Evolutionary conservation across 1,284 basidiomycete species (phyloP).

Genomic region (Vanrija pseudolonga): DNA sequence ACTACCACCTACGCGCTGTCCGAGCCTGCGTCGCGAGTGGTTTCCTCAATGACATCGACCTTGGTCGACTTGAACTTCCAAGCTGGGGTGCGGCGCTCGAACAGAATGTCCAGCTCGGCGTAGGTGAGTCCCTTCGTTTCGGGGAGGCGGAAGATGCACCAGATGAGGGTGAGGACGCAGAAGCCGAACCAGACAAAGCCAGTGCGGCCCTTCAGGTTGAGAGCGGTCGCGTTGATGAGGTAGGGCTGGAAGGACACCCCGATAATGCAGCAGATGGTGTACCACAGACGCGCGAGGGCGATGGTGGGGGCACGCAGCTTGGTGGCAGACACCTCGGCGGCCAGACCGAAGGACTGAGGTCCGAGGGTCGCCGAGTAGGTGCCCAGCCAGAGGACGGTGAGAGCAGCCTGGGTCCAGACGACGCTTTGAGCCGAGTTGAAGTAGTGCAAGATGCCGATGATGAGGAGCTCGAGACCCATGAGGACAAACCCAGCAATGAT

Average conservation of each 20-base stretch:
- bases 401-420: slow-evolving; percentile 21
- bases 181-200: slow-evolving; percentile 12
- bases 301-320: slow-evolving; percentile 49
- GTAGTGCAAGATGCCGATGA: slow-evolving; percentile 33
- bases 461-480: slow-evolving; percentile 15
- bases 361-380: slow-evolving; percentile 26
- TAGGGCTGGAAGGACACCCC: no score
- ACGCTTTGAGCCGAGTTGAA: slow-evolving; percentile 9
- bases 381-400: slow-evolving; percentile 31
- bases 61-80: slow-evolving; percentile 40
- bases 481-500: slow-evolving; percentile 18
- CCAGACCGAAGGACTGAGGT: slow-evolving; percentile 20
- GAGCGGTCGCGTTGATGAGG: no score
- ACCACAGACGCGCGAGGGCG: slow-evolving; percentile 50
- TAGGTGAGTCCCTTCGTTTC: slow-evolving; percentile 34
- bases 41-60: slow-evolving; percentile 13
- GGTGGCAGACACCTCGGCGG: slow-evolving; percentile 16
- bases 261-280: slow-evolving; percentile 48
- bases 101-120: slow-evolving; percentile 36
- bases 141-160: slow-evolving; percentile 30
- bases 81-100: slow-evolving; percentile 38
- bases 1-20: no score
- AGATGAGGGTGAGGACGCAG: slow-evolving; percentile 23
- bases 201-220: no score
- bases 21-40: no score